Evolutionary conservation across 495 filamentous ascomycete genomes (phyloP), one percentile per base, ranked within the genome.

Genomic region (Bombardia bombarda): DNA sequence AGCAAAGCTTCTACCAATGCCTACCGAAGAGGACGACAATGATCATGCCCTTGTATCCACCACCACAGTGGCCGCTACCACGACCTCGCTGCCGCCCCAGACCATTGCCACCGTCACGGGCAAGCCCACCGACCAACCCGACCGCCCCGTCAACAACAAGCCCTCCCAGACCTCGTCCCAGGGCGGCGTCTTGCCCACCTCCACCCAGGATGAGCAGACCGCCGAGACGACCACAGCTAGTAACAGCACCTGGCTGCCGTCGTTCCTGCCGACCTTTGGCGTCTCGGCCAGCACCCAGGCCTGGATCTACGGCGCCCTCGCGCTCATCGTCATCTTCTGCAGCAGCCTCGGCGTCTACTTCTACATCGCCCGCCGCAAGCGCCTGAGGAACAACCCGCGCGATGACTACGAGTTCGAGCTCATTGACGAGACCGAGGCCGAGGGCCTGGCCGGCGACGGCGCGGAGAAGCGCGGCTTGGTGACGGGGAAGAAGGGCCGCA

Each of bases 341-440:
- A 67, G 68, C 36, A 85, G 79, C 4, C 70, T 98, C 6, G 88
- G 80, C 30, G 66, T 81, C 24, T 97, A 92, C 67, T 73, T 93
- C 51, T 84, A 76, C 52, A 67, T 89, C 13, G 80, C 87, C 35
- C 82, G 87, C 25, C 78, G 84, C 47, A 86, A 83, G 65, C 79
- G 84, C 28, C 70, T 82, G 26, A 77, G 80, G 38, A 85, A 83
- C 57, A 84, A 82, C 63, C 68, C 77, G 20, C 79, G 85, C 31
- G 85, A 92, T 52, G 82, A 87, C 61, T 98, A 96, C 55, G 90
- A 95, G 50, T 98, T 98, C 49, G 90, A 95, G 60, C 78, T 94
- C 52, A 76, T 98, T 22, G 80, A 89, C 48, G 80, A 90, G 49
- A 82, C 87, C 7, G 92, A 95, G 50, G 79, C 77, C 12, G 72